Base-by-base conservation (phyloP, 805 yeast species). In the Saccharomycopsis amapae region DNA sequence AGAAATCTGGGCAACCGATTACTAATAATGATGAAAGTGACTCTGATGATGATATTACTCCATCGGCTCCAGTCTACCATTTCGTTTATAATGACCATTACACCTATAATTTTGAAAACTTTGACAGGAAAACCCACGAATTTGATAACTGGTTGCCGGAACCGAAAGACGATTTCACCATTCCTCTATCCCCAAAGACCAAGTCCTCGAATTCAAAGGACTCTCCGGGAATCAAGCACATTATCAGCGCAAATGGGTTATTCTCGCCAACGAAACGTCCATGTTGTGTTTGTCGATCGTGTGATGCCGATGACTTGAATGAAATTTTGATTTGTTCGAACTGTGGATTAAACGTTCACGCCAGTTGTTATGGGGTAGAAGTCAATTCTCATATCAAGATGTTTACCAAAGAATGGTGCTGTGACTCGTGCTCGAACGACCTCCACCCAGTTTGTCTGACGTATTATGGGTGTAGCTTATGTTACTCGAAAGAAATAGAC, bases 391-490 rank as follows among this genome's bases (percentile, higher is more conserved):
- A 45, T 53, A 20, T 56, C 47, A 41, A 44, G 15, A 40, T 30
- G 42, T n/a, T 53, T 57, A 4, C 45, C 38, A 3, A 41, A 33
- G 26, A 71, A 46, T 87, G 96, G 96, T 64, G 71, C 22, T 88
- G 96, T 63, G 95, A 86, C 55, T 69, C 79, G 1, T 88, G 96
- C 58, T 68, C 78, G 3, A 85, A 86, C 57, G 82, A 79, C 40
- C 59, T 77, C 42, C 74, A 76, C 50, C 90, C 93, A 0, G 52
- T 72, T 2, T 66, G 69, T 31, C 69, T 79, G 2, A 73, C 80
- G 0, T 64, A 72, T 18, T 81, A 83, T 56, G 62, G 71, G 2
- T 87, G 96, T 59, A 63, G 68, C 13, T 57, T 87, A n/a, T 88
- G 96, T 60, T 66, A 69, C 4, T 70, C 76, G 0, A 68, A 73